Percentiles rank a stretch among this genome's conserved stretches.
These are phyloP conservation scores for Pseudopithomyces maydicus DNA, from an alignment of 2,329 filamentous ascomycete species.

Conservation along the genomic window DNA sequence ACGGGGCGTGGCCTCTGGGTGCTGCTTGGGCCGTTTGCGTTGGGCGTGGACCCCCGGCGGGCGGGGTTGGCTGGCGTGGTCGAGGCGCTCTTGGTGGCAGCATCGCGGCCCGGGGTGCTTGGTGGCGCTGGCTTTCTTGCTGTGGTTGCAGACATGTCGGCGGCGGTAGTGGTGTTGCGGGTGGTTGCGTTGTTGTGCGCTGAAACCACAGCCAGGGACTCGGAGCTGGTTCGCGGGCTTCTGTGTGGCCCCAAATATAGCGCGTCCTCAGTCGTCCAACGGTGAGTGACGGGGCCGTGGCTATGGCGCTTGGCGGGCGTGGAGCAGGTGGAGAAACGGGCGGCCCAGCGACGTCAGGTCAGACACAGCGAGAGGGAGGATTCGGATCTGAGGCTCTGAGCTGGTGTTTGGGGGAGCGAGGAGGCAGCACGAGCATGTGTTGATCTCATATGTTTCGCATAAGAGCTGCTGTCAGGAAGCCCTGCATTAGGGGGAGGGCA, in stretches of 20 bases:
- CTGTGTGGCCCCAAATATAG: conserved; percentile 9
- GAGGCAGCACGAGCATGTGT: conserved; percentile 1
- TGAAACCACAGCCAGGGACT: conserved; percentile 12
- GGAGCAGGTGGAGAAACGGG: background rate
- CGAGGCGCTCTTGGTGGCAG: conserved; percentile 27
- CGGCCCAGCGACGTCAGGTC: conserved; percentile 9
- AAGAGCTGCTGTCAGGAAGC: background rate
- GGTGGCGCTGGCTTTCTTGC: conserved; percentile 43
- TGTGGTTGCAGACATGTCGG: conserved; percentile 40
- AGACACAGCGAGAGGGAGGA: background rate
- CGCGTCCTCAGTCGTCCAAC: conserved; percentile 1
- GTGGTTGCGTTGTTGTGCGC: background rate
- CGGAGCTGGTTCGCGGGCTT: conserved; percentile 7
- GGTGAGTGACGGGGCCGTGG: conserved; percentile 3
- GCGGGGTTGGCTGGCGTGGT: conserved; percentile 39
- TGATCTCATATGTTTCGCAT: conserved; percentile 14
- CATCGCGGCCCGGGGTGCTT: conserved; percentile 34
- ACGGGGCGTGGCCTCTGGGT: conserved; percentile 38
- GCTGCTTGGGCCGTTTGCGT: conserved; percentile 33
- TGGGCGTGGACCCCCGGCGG: conserved; percentile 34
- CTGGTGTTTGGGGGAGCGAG: conserved; percentile 6
- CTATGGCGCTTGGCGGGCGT: conserved; percentile 8
- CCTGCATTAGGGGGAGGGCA: conserved; percentile 6
- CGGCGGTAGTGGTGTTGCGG: conserved; percentile 7
- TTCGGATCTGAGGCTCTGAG: background rate